These are phyloP conservation scores for Globisporangium takayamanum DNA, from an alignment of 352 stramenopile genomes.

Conservation along the genomic window DNA sequence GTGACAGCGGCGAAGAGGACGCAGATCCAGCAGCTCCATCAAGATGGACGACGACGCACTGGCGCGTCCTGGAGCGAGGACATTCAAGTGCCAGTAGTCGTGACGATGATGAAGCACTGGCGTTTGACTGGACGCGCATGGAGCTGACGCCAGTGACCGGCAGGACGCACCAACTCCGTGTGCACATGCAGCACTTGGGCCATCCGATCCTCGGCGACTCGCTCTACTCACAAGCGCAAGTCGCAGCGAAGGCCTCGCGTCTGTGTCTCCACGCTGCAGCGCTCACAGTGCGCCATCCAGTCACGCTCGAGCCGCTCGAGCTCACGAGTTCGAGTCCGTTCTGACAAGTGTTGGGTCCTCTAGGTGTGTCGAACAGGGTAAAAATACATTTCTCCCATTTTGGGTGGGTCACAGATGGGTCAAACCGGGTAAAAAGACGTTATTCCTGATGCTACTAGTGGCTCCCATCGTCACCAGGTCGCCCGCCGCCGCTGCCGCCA, in stretches of 20 bases:
- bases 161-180: slow-evolving; percentile 93
- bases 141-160: slow-evolving; percentile 68
- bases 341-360: neutral
- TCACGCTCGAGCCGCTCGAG: slow-evolving; percentile 25
- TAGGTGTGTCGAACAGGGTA: no score
- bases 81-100: no score
- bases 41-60: slow-evolving; percentile 19
- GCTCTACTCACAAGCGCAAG: slow-evolving; percentile 63
- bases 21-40: neutral
- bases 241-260: slow-evolving; percentile 29
- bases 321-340: slow-evolving; percentile 31
- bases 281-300: slow-evolving; percentile 38
- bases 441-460: slow-evolving; percentile 3
- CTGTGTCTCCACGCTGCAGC: slow-evolving; percentile 1
- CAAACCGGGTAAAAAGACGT: no score
- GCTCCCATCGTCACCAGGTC: slow-evolving; percentile 25
- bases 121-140: slow-evolving; percentile 31
- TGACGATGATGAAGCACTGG: neutral
- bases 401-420: no score
- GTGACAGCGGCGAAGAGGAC: slow-evolving; percentile 2
- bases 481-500: slow-evolving; percentile 21
- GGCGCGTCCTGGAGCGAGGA: slow-evolving; percentile 8
- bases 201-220: slow-evolving; percentile 92
- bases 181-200: slow-evolving; percentile 89
- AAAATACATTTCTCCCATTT: no score